Conservation (phyloP, 1,284 basidiomycete species). For the Testicularia cyperi region DNA sequence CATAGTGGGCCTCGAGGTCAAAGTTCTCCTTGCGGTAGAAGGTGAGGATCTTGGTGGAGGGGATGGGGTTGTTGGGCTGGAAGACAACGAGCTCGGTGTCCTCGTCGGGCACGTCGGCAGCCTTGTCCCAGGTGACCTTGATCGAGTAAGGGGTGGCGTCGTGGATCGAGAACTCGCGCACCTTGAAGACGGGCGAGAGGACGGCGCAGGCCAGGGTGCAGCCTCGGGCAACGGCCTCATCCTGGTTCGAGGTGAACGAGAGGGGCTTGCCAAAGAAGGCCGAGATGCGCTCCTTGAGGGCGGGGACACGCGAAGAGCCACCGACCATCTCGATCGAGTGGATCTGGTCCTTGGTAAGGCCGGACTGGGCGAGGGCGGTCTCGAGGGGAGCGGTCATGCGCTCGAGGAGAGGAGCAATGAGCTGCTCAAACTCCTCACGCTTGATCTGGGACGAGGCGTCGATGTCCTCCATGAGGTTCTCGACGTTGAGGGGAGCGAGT, state of each 20-base stretch:
- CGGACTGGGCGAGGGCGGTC: conserved; percentile 51
- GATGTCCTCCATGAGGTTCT: conserved; percentile 59
- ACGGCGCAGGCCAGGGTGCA: conserved; percentile 59
- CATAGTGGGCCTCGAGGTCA: conserved; percentile 55
- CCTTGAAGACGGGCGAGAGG: conserved; percentile 59
- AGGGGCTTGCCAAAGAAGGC: conserved; percentile 50
- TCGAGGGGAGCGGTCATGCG: conserved; percentile 50
- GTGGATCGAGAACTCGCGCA: conserved; percentile 58
- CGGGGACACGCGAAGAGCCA: conserved; percentile 57
- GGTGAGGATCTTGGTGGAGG: conserved; percentile 60
- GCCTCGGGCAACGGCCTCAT: conserved; percentile 57
- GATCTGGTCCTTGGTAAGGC: conserved; percentile 56
- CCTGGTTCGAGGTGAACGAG: conserved; percentile 59
- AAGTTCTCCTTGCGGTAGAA: conserved; percentile 61
- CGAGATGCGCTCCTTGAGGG: conserved; percentile 55
- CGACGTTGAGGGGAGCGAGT: conserved; percentile 58
- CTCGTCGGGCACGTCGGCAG: conserved; percentile 58
- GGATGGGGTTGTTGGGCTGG: conserved; percentile 59
- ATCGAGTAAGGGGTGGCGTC: conserved; percentile 58
- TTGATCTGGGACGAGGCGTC: conserved; percentile 58
- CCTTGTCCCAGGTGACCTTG: conserved; percentile 60
- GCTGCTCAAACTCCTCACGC: conserved; percentile 57
- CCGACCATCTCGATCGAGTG: conserved; percentile 58
- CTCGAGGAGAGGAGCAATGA: conserved; percentile 55
- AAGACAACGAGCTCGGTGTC: conserved; percentile 59